Evolutionary conservation across 2,329 filamentous ascomycete genomes (phyloP).

Genomic region (Cercospora zeina): DNA sequence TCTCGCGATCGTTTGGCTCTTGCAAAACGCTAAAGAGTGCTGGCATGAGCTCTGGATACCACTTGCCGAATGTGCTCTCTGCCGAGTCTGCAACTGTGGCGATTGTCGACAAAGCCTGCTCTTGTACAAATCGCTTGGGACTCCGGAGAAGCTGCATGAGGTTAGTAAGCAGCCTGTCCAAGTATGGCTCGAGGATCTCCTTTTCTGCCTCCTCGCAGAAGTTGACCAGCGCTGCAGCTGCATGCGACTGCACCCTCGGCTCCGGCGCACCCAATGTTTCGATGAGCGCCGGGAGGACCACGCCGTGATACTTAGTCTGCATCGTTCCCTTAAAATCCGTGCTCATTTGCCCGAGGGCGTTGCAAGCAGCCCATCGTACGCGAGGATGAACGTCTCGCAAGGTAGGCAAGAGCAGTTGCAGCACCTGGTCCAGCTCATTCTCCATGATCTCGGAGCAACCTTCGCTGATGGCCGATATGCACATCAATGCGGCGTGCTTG

Average conservation of each 20-base stretch:
- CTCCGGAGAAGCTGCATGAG: slow-evolving; percentile 86
- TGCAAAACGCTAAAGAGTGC: slow-evolving; percentile 85
- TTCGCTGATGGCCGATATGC: slow-evolving; percentile 96
- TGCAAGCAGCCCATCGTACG: slow-evolving; percentile 96
- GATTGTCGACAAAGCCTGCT: slow-evolving; percentile 95
- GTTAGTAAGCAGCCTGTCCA: slow-evolving; percentile 81
- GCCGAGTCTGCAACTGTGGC: slow-evolving; percentile 98
- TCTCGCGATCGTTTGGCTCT: slow-evolving; percentile 90
- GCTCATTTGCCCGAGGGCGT: slow-evolving; percentile 99
- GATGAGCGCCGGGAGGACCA: slow-evolving; percentile 85
- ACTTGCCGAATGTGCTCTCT: slow-evolving; percentile 89
- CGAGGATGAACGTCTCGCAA: slow-evolving; percentile 87
- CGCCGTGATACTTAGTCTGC: slow-evolving; percentile 91
- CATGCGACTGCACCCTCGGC: slow-evolving; percentile 92
- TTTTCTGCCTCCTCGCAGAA: slow-evolving; percentile 99
- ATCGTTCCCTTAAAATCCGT: slow-evolving; percentile 97
- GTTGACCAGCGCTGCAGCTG: slow-evolving; percentile 95
- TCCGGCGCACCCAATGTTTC: slow-evolving; percentile 88
- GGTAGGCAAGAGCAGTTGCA: slow-evolving; percentile 91
- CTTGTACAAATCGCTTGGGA: slow-evolving; percentile 93
- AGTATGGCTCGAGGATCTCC: slow-evolving; percentile 83
- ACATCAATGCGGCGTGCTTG: slow-evolving; percentile 95
- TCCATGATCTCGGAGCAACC: slow-evolving; percentile 96
- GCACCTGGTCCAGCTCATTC: slow-evolving; percentile 86
- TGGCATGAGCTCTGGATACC: slow-evolving; percentile 95